Evolutionary conservation across 148 eudicot species (phyloP).

Genomic region (Chenopodium formosanum): DNA sequence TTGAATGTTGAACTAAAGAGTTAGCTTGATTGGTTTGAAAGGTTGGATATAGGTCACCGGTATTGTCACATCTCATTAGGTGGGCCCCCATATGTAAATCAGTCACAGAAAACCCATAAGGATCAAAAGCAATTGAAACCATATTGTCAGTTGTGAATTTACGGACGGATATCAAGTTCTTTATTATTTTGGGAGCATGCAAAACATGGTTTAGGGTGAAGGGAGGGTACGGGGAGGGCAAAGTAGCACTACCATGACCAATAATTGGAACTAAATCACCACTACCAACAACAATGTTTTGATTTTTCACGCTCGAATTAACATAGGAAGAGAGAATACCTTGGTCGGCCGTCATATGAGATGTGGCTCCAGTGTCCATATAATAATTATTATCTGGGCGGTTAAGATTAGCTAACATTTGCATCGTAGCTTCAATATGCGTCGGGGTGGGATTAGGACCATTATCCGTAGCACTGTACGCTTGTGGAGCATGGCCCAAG

Average conservation of each 20-base stretch:
- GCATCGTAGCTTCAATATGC: no score
- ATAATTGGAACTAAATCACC: not conserved
- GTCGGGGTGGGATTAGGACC: no score
- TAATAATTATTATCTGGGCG: no score
- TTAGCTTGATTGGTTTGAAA: not conserved
- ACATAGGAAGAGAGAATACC: slow-evolving; percentile 1
- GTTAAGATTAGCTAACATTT: not conserved
- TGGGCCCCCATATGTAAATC: no score
- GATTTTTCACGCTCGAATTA: not conserved
- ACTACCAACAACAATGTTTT: slow-evolving; percentile 11
- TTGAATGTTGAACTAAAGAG: not conserved
- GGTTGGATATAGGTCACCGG: slow-evolving; percentile 1
- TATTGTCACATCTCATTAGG: slow-evolving; percentile 5
- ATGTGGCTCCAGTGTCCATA: not conserved
- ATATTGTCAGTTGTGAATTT: not conserved
- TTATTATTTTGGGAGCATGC: not conserved
- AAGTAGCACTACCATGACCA: not conserved
- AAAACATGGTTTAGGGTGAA: not conserved
- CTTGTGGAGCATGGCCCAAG: no score
- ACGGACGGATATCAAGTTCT: not conserved
- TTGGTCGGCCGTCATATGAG: slow-evolving; percentile 4
- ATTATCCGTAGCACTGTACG: no score
- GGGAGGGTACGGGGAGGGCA: not conserved
- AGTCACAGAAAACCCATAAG: no score
- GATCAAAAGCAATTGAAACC: not conserved